phyloP scores from a whole-genome alignment of 1,284 basidiomycete species.

The Cutaneotrichosporon dermatis region DNA sequence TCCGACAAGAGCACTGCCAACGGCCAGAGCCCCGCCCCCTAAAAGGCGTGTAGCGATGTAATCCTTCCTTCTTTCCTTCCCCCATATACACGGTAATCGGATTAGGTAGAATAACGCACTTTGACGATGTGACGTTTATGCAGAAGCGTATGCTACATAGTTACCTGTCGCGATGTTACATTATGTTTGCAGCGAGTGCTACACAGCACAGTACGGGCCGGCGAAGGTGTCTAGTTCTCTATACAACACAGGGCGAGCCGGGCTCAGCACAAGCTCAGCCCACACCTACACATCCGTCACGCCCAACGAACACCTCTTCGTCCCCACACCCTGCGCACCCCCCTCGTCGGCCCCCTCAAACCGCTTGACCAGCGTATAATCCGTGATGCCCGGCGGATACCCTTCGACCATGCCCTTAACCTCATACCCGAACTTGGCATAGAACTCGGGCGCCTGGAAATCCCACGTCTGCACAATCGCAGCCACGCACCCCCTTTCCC shows the following conservation, averaged over 20 bases:
- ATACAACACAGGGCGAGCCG: too few relatives aligned
- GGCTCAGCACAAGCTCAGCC: too few relatives aligned
- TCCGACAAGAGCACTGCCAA: neutral
- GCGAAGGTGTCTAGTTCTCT: too few relatives aligned
- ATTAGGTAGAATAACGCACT: too few relatives aligned
- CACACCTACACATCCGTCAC: neutral
- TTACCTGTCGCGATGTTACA: too few relatives aligned
- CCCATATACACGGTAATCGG: neutral
- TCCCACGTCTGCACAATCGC: slow-evolving; percentile 6
- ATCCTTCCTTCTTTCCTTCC: too few relatives aligned
- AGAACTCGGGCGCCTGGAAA: slow-evolving; percentile 5
- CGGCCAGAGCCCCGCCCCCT: neutral
- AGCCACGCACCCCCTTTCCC: neutral
- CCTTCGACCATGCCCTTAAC: neutral
- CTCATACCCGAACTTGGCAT: neutral
- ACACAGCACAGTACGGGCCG: too few relatives aligned
- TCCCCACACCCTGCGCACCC: neutral
- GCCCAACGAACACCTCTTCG: neutral
- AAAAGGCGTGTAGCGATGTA: too few relatives aligned
- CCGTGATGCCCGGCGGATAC: slow-evolving; percentile 1
- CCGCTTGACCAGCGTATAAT: slow-evolving; percentile 2
- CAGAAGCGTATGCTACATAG: too few relatives aligned
- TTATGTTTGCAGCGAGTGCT: too few relatives aligned
- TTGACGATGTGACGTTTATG: too few relatives aligned
- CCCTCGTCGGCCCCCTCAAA: neutral